A percentile compares a stretch with the other conserved stretches of the same genome.
Conservation (phyloP, 768 basidiomycete genomes). For the Suillus variegatus region DNA sequence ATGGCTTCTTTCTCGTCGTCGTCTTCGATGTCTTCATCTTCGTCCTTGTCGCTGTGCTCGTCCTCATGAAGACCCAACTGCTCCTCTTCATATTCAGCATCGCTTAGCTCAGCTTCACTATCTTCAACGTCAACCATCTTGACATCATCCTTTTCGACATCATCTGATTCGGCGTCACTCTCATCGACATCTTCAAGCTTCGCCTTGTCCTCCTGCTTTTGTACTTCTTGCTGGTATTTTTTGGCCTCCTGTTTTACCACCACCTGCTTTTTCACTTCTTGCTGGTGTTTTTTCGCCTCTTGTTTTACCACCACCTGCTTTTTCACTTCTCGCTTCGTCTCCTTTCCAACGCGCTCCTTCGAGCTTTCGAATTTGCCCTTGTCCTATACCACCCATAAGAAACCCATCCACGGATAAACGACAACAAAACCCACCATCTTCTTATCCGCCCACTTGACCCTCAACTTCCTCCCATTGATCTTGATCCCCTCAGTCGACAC, state of each 20-base stretch:
- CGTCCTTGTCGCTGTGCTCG: constrained; percentile 40
- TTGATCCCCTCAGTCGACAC: constrained; percentile 64
- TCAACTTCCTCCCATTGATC: constrained; percentile 66
- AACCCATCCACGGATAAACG: neutral
- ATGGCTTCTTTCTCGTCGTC: constrained; percentile 27
- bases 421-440: constrained; percentile 50
- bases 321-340: constrained; percentile 47
- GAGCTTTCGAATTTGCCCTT: neutral
- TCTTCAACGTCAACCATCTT: constrained; percentile 27
- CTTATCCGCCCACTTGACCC: constrained; percentile 79
- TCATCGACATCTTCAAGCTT: constrained; percentile 34
- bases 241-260: constrained; percentile 26
- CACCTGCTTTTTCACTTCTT: constrained; percentile 43
- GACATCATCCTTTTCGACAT: constrained; percentile 22
- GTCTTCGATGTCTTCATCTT: constrained; percentile 29
- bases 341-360: constrained; percentile 51
- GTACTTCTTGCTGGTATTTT: constrained; percentile 35
- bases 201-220: constrained; percentile 35
- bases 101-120: constrained; percentile 24
- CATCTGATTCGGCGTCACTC: constrained; percentile 29
- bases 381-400: neutral
- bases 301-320: constrained; percentile 69
- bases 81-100: constrained; percentile 41
- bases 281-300: constrained; percentile 38
- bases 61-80: constrained; percentile 47